Base-by-base conservation (phyloP, 2,329 filamentous ascomycete species). In the Ilyonectria destructans region DNA sequence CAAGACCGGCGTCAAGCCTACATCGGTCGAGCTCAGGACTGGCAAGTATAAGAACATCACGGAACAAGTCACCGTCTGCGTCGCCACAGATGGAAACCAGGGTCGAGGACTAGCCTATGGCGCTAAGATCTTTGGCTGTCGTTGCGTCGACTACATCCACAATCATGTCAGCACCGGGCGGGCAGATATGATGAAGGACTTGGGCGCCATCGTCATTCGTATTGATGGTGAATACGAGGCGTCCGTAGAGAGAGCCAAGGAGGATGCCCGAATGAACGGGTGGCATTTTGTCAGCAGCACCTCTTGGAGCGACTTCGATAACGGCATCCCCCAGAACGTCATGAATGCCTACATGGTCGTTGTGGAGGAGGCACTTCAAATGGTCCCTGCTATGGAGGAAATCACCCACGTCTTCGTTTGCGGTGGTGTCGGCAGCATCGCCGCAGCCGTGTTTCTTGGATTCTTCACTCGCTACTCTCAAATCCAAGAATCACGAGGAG, bases 261-360 rank as follows among this genome's bases (percentile, higher is more conserved):
- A 69, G n/a, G 69, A 69, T 45, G 69, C 67, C 7, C 64, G 48
- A 8, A 71, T 68, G 67, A 68, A 68, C 26, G 61, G 54, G 3
- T 71, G 67, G 69, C 43, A 68, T n/a, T 71, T 71, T 40, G 64
- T 71, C n/a, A 69, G 63, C 37, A 71, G 67, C 31, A 62, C 63
- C 4, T 69, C 63, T 5, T 71, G 69, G 69, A 57, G 26, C 12
- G 64, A 68, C 23, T 71, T 69, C 31, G 64, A 68, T 6, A 21
- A 37, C 3, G 64, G 58, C 0, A 69, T 69, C 8, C 60, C 67
- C 10, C 61, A 58, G 26, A n/a, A 69, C 21, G 61, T 71, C n/a
- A 71, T 71, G 67, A 71, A 70, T 31, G 64, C 69, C 23, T 70
- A 71, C 26, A 71, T 71, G 67, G 54, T 69, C 1, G 58, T 71